These are phyloP conservation scores for Coelastrella sp. DNA, from an alignment of 139 green algal species.

Conservation along the genomic window DNA sequence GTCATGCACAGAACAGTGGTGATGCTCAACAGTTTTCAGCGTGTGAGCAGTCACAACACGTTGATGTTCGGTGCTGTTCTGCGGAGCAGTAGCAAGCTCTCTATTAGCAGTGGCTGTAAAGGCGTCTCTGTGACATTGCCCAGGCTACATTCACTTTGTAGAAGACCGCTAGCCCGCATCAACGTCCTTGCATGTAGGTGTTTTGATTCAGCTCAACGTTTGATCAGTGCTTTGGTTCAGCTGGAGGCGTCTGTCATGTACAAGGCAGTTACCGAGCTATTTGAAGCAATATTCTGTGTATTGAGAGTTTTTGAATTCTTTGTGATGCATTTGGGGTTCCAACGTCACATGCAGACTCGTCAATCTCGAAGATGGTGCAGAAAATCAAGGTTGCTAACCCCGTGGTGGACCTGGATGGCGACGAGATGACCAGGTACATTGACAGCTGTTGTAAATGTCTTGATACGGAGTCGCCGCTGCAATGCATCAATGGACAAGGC, in stretches of 20 bases:
- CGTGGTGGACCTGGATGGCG: conserved; percentile 96
- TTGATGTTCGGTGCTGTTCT: neutral
- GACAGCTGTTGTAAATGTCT: neutral
- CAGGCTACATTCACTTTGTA: neutral
- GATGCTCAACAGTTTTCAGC: neutral
- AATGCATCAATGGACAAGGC: neutral
- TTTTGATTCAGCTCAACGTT: neutral
- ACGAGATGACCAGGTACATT: conserved; percentile 91
- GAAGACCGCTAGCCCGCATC: neutral
- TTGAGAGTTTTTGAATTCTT: no score
- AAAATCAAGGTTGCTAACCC: conserved; percentile 93
- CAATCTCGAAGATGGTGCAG: conserved; percentile 23
- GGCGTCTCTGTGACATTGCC: neutral
- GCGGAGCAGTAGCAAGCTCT: neutral
- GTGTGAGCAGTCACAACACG: neutral
- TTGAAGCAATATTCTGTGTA: no score
- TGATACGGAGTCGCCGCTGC: neutral
- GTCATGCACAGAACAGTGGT: neutral
- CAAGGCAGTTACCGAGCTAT: neutral
- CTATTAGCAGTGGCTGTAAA: neutral
- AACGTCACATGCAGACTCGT: neutral
- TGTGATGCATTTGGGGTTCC: neutral
- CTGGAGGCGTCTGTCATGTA: neutral
- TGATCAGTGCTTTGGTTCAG: neutral
- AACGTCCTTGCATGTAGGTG: neutral